These are phyloP conservation scores for Rhexocercosporidium sp. DNA, from an alignment of 2,329 filamentous ascomycete genomes.

Conservation along the genomic window DNA sequence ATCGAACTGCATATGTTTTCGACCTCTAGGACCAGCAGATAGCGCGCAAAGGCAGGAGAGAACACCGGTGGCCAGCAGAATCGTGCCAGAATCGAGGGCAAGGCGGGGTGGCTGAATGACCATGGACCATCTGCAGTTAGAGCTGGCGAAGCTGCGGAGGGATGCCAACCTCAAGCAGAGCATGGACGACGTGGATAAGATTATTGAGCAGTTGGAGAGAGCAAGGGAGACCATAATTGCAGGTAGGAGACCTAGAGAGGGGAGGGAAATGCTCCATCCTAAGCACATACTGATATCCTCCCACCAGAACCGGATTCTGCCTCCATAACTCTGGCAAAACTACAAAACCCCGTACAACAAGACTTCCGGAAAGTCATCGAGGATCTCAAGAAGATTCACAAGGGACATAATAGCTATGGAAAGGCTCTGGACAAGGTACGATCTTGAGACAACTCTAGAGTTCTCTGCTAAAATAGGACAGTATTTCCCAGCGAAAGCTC, in stretches of 20 bases:
- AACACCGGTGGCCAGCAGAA: background rate
- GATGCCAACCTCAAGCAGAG: slow-evolving; percentile 42
- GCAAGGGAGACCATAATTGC: slow-evolving; percentile 76
- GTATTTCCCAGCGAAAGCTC: slow-evolving; percentile 56
- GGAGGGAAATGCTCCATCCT: background rate
- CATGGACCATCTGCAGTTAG: slow-evolving; percentile 42
- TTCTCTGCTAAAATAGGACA: slow-evolving; percentile 22
- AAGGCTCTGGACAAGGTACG: slow-evolving; percentile 82
- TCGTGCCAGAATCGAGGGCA: background rate
- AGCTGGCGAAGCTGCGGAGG: slow-evolving; percentile 40
- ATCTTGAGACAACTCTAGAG: background rate
- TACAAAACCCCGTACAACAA: slow-evolving; percentile 84
- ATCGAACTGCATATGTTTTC: slow-evolving; percentile 17
- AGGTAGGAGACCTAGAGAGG: slow-evolving; percentile 54
- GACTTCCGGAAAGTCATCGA: slow-evolving; percentile 81
- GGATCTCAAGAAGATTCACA: slow-evolving; percentile 82
- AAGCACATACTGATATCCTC: slow-evolving; percentile 15
- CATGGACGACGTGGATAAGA: slow-evolving; percentile 78
- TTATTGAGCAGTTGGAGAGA: slow-evolving; percentile 76
- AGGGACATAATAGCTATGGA: slow-evolving; percentile 80
- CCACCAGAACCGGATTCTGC: slow-evolving; percentile 69
- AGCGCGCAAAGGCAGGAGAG: slow-evolving; percentile 17
- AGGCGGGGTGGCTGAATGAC: slow-evolving; percentile 32
- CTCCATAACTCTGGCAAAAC: slow-evolving; percentile 76
- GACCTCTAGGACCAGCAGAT: slow-evolving; percentile 12